phyloP scores from a whole-genome alignment of 768 basidiomycete species.

The Boletus eberwhitei region DNA sequence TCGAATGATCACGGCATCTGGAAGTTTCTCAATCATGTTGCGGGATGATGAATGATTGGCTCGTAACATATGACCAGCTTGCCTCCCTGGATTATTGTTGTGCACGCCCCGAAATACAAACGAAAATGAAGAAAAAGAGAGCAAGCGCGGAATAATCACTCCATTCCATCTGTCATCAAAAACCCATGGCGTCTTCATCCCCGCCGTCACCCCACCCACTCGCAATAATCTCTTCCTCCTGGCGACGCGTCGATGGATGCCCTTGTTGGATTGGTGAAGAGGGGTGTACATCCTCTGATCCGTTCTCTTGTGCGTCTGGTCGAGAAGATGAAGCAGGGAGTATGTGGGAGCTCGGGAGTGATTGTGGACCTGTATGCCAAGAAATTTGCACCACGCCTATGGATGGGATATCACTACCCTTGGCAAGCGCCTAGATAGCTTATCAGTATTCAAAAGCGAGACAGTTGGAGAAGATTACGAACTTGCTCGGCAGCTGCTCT shows the following conservation, averaged over 20 bases:
- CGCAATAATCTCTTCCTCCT: slow-evolving; percentile 61
- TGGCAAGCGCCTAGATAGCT: slow-evolving; percentile 58
- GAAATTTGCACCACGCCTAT: slow-evolving; percentile 63
- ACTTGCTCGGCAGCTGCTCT: slow-evolving; percentile 79
- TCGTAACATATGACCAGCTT: slow-evolving; percentile 10
- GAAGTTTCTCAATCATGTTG: not conserved
- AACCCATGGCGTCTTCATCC: slow-evolving; percentile 74
- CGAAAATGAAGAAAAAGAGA: not conserved
- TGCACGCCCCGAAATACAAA: slow-evolving; percentile 17
- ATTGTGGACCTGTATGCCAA: slow-evolving; percentile 51
- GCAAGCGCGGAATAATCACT: slow-evolving; percentile 1
- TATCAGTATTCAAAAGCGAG: slow-evolving; percentile 8
- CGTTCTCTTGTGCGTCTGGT: slow-evolving; percentile 18
- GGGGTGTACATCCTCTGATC: slow-evolving; percentile 26
- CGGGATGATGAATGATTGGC: not conserved
- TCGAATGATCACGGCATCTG: not conserved
- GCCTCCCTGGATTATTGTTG: slow-evolving; percentile 8
- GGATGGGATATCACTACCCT: slow-evolving; percentile 63
- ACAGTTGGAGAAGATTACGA: slow-evolving; percentile 13
- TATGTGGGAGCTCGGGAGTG: slow-evolving; percentile 19
- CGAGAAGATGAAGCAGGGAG: slow-evolving; percentile 21
- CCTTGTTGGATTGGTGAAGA: slow-evolving; percentile 12
- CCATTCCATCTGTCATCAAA: slow-evolving; percentile 32
- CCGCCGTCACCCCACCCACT: slow-evolving; percentile 68
- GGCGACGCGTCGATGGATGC: slow-evolving; percentile 32